Percentiles rank a stretch among this genome's conserved stretches.
These are phyloP conservation scores for Paxillus rubicundulus DNA, from an alignment of 768 basidiomycete species.

Conservation along the genomic window DNA sequence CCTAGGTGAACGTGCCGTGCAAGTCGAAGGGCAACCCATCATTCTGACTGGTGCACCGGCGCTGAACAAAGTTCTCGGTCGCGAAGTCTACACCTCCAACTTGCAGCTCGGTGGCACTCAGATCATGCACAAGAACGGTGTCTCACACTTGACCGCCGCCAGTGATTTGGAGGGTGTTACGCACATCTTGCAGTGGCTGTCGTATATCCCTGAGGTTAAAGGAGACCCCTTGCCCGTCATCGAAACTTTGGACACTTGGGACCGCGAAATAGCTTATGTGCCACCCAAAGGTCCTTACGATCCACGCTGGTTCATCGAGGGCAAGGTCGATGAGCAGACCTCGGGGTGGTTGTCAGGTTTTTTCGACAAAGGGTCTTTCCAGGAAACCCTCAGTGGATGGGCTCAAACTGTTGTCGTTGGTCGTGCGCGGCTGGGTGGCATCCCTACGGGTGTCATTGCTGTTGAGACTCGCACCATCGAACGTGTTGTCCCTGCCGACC, in stretches of 20 bases:
- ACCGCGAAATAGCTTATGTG: slow-evolving; percentile 84
- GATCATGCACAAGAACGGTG: slow-evolving; percentile 99
- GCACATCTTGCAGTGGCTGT: slow-evolving; percentile 92
- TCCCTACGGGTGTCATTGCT: slow-evolving; percentile 96
- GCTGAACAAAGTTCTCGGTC: slow-evolving; percentile 97
- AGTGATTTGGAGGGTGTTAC: slow-evolving; percentile 96
- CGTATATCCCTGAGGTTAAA: slow-evolving; percentile 86
- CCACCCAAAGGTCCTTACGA: slow-evolving; percentile 96
- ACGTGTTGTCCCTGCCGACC: slow-evolving; percentile 94
- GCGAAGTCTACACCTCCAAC: slow-evolving; percentile 98
- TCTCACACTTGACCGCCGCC: slow-evolving; percentile 91
- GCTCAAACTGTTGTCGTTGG: slow-evolving; percentile 98
- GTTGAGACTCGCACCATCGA: slow-evolving; percentile 98
- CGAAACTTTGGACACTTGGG: slow-evolving; percentile 75
- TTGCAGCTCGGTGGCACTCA: slow-evolving; percentile 99
- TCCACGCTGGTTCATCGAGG: slow-evolving; percentile 97
- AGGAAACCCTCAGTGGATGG: slow-evolving; percentile 98
- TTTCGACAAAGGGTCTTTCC: slow-evolving; percentile 97
- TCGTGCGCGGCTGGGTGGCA: slow-evolving; percentile 92
- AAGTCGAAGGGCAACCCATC: slow-evolving; percentile 99
- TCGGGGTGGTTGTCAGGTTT: slow-evolving; percentile 83
- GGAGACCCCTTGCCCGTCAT: slow-evolving; percentile 79
- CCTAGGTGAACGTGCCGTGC: slow-evolving; percentile 94
- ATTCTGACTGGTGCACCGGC: slow-evolving; percentile 97
- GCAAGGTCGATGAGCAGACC: slow-evolving; percentile 82